Base-by-base conservation (phyloP, 129 eudicot genomes). In the Artemisia argyi region DNA sequence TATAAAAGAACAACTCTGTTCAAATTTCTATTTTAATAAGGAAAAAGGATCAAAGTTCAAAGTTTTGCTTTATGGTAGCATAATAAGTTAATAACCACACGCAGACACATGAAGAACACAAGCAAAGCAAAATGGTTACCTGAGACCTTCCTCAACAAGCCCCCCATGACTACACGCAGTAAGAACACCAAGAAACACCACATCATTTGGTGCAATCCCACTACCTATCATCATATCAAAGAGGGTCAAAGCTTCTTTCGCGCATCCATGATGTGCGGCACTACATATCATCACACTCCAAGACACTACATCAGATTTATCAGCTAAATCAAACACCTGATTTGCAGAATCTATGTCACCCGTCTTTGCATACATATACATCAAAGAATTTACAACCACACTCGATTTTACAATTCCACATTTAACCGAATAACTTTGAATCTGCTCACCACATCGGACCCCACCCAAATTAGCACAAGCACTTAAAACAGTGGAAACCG, bases 131-230 rank as follows among this genome's bases (percentile, higher is more conserved):
- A 28, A 61, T 61, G 66, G 66, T 56, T 61, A 82, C 77, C 73
- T 48, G 73, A 84, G 67, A 58, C 88, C 83, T 74, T 84, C 79
- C 20, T 81, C 81, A 32, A 84, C 78, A 66, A 84, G 83, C 47
- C 88, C 88, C 7, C 81, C 85, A 61, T 84, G 88, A 78, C 85
- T 81, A 74, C 88, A 84, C 1, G 88, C 88, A 11, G 83, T 84
- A 59, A 84, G 85, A 77, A 81, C 79, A 42, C 83, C 85, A 10
- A 84, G 88, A 81, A 68, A 84, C 47, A 74, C 76, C 30, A 84
- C 76, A 30, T 84, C 80, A 19, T 84, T 84, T 0, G 88, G 88
- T 28, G 50, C 66, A 60, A 78, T 69, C 68, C 75, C 81, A 26
- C 15, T 13, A n/a, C 50, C 22, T 15, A 73, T 77, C 88, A 84